These are phyloP conservation scores for Chenopodium album DNA, from an alignment of 148 eudicot genomes.

Conservation along the genomic window DNA sequence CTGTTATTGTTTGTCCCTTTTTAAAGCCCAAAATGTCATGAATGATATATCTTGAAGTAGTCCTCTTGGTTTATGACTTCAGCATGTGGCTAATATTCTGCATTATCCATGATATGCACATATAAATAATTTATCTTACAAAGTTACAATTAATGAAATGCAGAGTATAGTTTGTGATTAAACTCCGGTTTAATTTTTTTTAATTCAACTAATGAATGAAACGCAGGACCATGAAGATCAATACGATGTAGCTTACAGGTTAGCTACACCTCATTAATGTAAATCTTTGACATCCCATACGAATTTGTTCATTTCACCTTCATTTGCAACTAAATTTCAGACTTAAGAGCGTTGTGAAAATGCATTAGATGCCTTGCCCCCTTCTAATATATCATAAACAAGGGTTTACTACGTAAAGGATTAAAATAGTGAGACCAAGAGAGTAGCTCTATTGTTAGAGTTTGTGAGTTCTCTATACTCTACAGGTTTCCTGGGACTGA, in stretches of 20 bases:
- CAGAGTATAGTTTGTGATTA: background rate
- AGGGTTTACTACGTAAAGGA: too few relatives aligned
- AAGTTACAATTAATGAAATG: too few relatives aligned
- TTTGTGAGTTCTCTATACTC: background rate
- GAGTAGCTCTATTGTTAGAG: background rate
- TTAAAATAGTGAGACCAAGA: background rate
- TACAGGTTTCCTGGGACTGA: background rate
- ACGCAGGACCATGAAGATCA: background rate
- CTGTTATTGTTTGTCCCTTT: background rate
- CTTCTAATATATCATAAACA: background rate
- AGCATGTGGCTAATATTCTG: background rate
- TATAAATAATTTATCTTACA: background rate
- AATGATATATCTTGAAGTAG: background rate
- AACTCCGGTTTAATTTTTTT: background rate
- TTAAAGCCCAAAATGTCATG: background rate
- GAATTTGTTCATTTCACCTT: background rate
- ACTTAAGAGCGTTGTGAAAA: background rate
- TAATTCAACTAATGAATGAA: background rate
- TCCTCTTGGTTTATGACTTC: background rate
- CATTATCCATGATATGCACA: constrained; percentile 1
- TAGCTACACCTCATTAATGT: background rate
- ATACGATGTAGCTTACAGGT: background rate
- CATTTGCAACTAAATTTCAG: background rate
- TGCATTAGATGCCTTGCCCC: background rate
- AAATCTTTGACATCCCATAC: background rate